phyloP scores from a whole-genome alignment of 441 rosid genomes.

The Omphalea diandra region DNA sequence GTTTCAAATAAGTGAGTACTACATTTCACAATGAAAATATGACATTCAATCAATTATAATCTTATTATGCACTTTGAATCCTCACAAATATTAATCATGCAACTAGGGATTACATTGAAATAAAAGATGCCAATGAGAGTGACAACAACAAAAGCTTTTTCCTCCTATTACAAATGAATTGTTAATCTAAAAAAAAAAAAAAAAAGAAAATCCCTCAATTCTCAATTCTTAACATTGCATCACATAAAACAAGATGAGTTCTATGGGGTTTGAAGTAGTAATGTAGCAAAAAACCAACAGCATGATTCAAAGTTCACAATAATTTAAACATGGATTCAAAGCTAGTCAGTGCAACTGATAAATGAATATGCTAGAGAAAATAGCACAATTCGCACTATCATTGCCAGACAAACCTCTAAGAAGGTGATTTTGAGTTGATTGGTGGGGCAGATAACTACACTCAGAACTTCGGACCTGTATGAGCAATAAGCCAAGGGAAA shows the following conservation, averaged over 20 bases:
- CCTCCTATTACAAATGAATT: not conserved
- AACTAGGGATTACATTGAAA: not conserved
- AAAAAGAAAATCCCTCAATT: not conserved
- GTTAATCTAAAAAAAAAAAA: not conserved
- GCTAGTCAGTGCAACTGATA: not conserved
- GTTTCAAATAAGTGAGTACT: not conserved
- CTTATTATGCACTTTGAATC: not conserved
- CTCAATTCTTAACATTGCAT: not conserved
- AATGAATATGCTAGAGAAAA: constrained; percentile 7
- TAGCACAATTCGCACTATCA: not conserved
- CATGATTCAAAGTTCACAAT: not conserved
- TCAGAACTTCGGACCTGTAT: constrained; percentile 74
- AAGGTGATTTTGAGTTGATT: constrained; percentile 91
- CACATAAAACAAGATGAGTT: not conserved
- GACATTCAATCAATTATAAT: not conserved
- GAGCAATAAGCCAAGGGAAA: constrained; percentile 13
- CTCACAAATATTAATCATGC: not conserved
- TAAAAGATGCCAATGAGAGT: not conserved
- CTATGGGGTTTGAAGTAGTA: not conserved
- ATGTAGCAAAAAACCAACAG: not conserved
- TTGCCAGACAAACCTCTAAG: constrained; percentile 64
- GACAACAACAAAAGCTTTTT: not conserved
- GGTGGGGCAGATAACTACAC: constrained; percentile 73
- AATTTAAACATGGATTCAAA: not conserved
- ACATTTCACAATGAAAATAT: not conserved